Percentiles rank a stretch among this genome's conserved stretches.
Conservation (phyloP, 2,329 filamentous ascomycete species). For the Alternaria tenuissima region DNA sequence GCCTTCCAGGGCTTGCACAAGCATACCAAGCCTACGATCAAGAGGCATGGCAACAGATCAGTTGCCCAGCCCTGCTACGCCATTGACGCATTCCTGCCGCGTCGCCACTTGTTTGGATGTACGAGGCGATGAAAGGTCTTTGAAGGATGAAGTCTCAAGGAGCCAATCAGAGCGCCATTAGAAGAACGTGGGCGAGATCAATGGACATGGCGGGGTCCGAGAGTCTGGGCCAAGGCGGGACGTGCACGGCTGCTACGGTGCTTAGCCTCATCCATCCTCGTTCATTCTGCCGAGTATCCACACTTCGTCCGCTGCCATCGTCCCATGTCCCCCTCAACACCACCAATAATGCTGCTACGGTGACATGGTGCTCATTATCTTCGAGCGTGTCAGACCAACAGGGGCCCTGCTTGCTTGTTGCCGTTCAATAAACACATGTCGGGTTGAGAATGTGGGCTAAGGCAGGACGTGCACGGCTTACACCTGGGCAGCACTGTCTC, state of each 20-base stretch:
- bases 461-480: no score
- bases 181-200: constrained; percentile 19
- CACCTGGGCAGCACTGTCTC: no score
- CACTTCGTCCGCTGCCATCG: constrained; percentile 5
- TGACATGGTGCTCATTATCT: constrained; percentile 8
- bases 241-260: constrained; percentile 8
- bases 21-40: constrained; percentile 22
- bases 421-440: not conserved
- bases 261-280: constrained; percentile 1
- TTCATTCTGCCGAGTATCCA: constrained; percentile 9
- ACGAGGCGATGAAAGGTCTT: constrained; percentile 3
- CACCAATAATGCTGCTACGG: not conserved
- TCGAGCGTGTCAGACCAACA: not conserved
- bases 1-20: constrained; percentile 25
- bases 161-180: constrained; percentile 24
- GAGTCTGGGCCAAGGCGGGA: constrained; percentile 3
- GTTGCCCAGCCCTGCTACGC: constrained; percentile 1
- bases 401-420: not conserved
- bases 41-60: constrained; percentile 14
- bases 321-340: constrained; percentile 5
- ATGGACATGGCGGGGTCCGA: constrained; percentile 19
- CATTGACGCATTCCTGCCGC: constrained; percentile 12
- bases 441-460: no score
- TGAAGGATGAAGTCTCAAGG: constrained; percentile 7
- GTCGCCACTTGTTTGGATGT: constrained; percentile 8